Conservation (phyloP, 2,329 filamentous ascomycete species). For the Apiospora kogelbergensis region DNA sequence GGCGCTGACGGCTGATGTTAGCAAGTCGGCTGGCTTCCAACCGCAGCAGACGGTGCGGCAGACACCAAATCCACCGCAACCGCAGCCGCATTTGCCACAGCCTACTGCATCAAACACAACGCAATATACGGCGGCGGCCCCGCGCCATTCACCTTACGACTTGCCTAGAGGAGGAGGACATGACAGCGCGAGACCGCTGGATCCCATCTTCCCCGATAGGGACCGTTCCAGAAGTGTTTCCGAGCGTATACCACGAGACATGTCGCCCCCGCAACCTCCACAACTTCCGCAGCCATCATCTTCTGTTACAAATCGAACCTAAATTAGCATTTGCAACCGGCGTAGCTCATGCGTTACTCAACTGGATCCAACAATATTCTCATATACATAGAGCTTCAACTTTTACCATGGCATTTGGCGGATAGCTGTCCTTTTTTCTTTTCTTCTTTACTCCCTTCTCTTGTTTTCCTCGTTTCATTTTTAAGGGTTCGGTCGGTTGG, state of each 20-base stretch:
- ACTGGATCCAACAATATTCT: neutral
- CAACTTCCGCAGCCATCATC: neutral
- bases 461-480: neutral
- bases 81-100: conserved; percentile 24
- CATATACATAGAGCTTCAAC: neutral
- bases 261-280: neutral
- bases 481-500: neutral
- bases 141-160: conserved; percentile 24
- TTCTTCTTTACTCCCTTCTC: neutral
- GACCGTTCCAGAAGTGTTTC: conserved; percentile 30
- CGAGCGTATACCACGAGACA: conserved; percentile 22
- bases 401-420: neutral
- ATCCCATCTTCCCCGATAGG: conserved; percentile 34
- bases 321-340: neutral
- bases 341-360: neutral
- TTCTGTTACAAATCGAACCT: conserved; percentile 1
- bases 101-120: conserved; percentile 19
- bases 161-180: conserved; percentile 16
- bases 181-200: conserved; percentile 16
- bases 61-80: conserved; percentile 15
- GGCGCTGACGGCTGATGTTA: conserved; percentile 22
- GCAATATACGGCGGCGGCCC: conserved; percentile 24
- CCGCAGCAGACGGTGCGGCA: conserved; percentile 25
- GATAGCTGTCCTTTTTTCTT: neutral
- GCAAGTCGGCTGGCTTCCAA: conserved; percentile 28